Conservation (phyloP, 352 stramenopile species). For the Phytophthora uliginosa region DNA sequence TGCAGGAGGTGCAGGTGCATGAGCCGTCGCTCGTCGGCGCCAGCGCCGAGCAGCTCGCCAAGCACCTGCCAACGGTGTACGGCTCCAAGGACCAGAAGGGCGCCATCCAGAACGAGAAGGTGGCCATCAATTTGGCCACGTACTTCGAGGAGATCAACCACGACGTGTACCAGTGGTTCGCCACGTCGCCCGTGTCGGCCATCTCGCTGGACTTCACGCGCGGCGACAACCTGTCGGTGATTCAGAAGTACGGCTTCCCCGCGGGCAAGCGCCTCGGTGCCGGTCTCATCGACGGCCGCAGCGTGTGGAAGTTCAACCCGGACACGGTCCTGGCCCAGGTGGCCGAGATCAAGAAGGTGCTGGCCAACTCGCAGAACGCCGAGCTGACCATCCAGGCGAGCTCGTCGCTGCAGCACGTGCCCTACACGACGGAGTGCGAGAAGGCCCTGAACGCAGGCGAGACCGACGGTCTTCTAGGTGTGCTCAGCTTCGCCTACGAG, state of each 20-base stretch:
- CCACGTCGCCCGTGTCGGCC: slow-evolving; percentile 70
- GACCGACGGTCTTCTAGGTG: slow-evolving; percentile 75
- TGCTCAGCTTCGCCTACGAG: slow-evolving; percentile 92
- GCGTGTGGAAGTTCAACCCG: slow-evolving; percentile 92
- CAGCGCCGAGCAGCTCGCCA: slow-evolving; percentile 60
- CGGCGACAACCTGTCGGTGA: slow-evolving; percentile 84
- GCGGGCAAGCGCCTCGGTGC: slow-evolving; percentile 88
- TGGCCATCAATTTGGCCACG: slow-evolving; percentile 83
- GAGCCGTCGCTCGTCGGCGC: slow-evolving; percentile 92
- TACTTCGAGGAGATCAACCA: slow-evolving; percentile 94
- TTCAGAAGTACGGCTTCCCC: slow-evolving; percentile 91
- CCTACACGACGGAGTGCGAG: slow-evolving; percentile 89
- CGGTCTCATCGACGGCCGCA: slow-evolving; percentile 92
- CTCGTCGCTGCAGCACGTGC: slow-evolving; percentile 92
- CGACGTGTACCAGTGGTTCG: slow-evolving; percentile 93
- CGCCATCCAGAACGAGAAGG: slow-evolving; percentile 67
- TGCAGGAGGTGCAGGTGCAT: slow-evolving; percentile 92
- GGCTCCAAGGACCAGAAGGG: slow-evolving; percentile 60
- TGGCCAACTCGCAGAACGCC: slow-evolving; percentile 50
- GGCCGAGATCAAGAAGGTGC: slow-evolving; percentile 69
- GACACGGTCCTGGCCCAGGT: slow-evolving; percentile 62
- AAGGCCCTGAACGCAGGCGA: slow-evolving; percentile 73
- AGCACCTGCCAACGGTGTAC: slow-evolving; percentile 76
- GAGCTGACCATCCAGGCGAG: slow-evolving; percentile 89
- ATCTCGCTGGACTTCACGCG: slow-evolving; percentile 95